These are phyloP conservation scores for Eutrema japonicum DNA, from an alignment of 345 rosid genomes.

Conservation along the genomic window DNA sequence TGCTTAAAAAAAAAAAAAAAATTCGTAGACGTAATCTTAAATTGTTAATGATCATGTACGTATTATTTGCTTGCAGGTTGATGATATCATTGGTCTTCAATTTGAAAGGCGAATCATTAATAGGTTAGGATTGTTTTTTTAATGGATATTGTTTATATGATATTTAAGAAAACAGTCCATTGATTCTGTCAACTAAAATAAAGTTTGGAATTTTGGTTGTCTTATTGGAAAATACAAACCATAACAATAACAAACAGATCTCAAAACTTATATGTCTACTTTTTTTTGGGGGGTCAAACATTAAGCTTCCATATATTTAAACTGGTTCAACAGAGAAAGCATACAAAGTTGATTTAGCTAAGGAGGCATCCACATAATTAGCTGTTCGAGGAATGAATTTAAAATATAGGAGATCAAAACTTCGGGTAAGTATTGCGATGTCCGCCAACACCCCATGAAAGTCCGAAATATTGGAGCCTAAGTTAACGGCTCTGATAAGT, in stretches of 20 bases:
- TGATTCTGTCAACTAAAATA: background rate
- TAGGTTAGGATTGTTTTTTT: background rate
- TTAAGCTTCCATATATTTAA: too few species aligned
- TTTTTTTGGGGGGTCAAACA: background rate
- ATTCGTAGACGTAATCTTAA: background rate
- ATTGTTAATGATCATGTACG: conserved; percentile 10
- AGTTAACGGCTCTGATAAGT: too few species aligned
- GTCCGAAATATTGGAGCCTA: too few species aligned
- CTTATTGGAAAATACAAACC: conserved; percentile 4
- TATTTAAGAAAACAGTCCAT: too few species aligned
- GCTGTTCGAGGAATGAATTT: too few species aligned
- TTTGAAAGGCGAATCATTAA: background rate
- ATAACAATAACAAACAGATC: conserved; percentile 1
- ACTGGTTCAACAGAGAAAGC: too few species aligned
- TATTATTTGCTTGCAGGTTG: background rate
- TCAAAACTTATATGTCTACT: background rate
- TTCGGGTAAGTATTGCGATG: too few species aligned
- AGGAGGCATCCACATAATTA: too few species aligned
- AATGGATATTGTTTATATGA: background rate
- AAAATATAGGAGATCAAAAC: too few species aligned
- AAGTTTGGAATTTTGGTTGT: background rate
- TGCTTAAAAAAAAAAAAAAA: background rate
- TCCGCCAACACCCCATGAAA: too few species aligned
- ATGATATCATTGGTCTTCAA: conserved; percentile 2
- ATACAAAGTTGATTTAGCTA: too few species aligned